phyloP scores from a whole-genome alignment of 2,329 filamentous ascomycete species.

The Sporothrix luriei region DNA sequence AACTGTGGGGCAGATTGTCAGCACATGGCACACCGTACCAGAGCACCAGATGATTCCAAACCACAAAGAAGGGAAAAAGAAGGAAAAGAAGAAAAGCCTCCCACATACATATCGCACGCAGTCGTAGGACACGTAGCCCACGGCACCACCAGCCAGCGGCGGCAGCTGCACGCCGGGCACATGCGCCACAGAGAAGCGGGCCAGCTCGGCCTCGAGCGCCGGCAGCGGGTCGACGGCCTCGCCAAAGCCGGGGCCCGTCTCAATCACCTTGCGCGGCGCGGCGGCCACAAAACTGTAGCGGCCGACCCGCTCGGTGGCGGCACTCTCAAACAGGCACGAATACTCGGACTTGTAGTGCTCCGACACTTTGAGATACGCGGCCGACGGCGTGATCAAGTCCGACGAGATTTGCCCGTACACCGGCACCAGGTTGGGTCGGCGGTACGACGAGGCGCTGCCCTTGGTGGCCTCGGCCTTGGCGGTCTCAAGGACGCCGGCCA shows the following conservation, averaged over 20 bases:
- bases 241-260: slow-evolving; percentile 85
- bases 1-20: slow-evolving; percentile 59
- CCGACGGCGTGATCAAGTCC: slow-evolving; percentile 91
- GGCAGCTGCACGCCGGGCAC: slow-evolving; percentile 83
- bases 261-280: slow-evolving; percentile 75
- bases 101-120: slow-evolving; percentile 71
- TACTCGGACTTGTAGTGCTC: slow-evolving; percentile 66
- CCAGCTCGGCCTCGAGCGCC: slow-evolving; percentile 76
- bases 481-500: slow-evolving; percentile 31
- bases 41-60: background rate
- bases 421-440: slow-evolving; percentile 37
- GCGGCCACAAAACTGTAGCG: slow-evolving; percentile 88
- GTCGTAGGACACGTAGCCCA: slow-evolving; percentile 97
- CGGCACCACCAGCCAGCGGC: slow-evolving; percentile 84
- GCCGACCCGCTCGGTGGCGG: slow-evolving; percentile 85
- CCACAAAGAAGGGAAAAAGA: background rate
- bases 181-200: slow-evolving; percentile 74
- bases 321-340: slow-evolving; percentile 95
- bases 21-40: background rate
- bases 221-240: slow-evolving; percentile 82
- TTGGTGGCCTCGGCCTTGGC: slow-evolving; percentile 31
- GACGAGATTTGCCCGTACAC: slow-evolving; percentile 51
- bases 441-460: slow-evolving; percentile 29
- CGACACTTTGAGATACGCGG: slow-evolving; percentile 90
- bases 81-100: background rate